phyloP scores from a whole-genome alignment of 2,329 filamentous ascomycete species.

The Verticillium nonalfalfae region DNA sequence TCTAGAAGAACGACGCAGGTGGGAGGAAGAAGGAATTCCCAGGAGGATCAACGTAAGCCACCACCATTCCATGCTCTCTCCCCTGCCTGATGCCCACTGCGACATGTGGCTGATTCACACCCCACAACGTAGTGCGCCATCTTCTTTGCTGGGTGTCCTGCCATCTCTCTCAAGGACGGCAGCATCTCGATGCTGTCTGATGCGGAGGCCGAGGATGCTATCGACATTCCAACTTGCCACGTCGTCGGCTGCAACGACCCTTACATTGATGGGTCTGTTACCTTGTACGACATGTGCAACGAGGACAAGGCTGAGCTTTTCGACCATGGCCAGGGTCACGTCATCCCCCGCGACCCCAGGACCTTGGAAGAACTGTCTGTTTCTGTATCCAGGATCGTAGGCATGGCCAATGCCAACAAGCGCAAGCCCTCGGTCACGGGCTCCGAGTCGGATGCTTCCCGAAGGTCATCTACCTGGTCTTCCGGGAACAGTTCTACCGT shows the following conservation, averaged over 20 bases:
- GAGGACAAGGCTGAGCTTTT: constrained; percentile 31
- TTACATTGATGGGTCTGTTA: constrained; percentile 28
- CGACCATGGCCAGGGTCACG: constrained; percentile 35
- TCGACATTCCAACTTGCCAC: constrained; percentile 33
- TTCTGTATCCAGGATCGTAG: constrained; percentile 9
- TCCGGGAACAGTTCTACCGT: too few relatives aligned
- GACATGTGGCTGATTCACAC: too few relatives aligned
- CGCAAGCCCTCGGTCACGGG: not conserved
- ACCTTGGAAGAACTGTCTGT: constrained; percentile 24
- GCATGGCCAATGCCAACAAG: not conserved
- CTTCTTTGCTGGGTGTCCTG: constrained; percentile 40
- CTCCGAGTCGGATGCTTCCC: not conserved
- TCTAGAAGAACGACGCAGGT: constrained; percentile 1
- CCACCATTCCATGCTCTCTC: not conserved
- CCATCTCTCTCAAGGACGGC: constrained; percentile 22
- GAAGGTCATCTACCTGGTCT: too few relatives aligned
- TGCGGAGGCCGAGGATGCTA: constrained; percentile 28
- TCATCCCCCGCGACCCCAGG: constrained; percentile 25
- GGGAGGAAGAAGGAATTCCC: constrained; percentile 19
- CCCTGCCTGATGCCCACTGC: too few relatives aligned
- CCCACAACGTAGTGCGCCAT: constrained; percentile 21
- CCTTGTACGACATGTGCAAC: constrained; percentile 34
- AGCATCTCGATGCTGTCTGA: constrained; percentile 21
- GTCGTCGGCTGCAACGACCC: constrained; percentile 32
- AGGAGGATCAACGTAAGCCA: constrained; percentile 28